Base-by-base conservation (phyloP, 2,329 filamentous ascomycete species). In the Fulvia fulva region DNA sequence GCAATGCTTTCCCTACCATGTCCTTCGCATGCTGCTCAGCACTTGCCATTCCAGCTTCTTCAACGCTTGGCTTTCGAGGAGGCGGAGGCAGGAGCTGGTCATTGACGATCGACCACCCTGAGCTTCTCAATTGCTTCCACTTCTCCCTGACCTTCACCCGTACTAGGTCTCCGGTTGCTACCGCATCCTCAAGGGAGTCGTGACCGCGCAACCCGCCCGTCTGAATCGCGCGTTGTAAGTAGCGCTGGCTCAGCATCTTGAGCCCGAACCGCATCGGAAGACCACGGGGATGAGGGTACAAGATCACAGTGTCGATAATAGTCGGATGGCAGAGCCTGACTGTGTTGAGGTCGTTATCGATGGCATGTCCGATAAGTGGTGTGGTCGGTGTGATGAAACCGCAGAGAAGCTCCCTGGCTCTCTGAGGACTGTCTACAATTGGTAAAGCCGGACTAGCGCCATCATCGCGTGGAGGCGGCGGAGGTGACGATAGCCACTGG, bases 281-380 rank as follows among this genome's bases (percentile, higher is more conserved):
- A 1, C 91, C 91, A 16, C 78, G 79, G 14, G 80, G 84, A 69
- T 96, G 91, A 0, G 92, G 91, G 71, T 85, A 99, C 0, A 97
- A 81, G 0, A 97, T 76, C 0, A 91, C 85, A 0, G 92, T 97
- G 73, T 97, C 93, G 67, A 97, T 83, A 55, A 97, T 80, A 0
- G 83, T 88, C 0, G 89, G 89, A 67, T 97, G 94, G 46, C 96
- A 86, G 52, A 97, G 82, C 34, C 93, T 88, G 43, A 88, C 81
- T 2, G 87, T 84, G 71, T 96, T 97, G 56, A 99, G 82, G 68
- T 99, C 94, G 70, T 99, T 99, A 69, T 99, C 94, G 8, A 97
- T 84, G 0, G 91, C 92, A 72, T 99, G 94, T 0, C 94, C 94
- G 49, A 99, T 89, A 0, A 99, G 76, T 0, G 92, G 89, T 0